A percentile compares a stretch with the other conserved stretches of the same genome.
Conservation (phyloP, 179 eudicot species). For the Heliamphora pulchella region DNA sequence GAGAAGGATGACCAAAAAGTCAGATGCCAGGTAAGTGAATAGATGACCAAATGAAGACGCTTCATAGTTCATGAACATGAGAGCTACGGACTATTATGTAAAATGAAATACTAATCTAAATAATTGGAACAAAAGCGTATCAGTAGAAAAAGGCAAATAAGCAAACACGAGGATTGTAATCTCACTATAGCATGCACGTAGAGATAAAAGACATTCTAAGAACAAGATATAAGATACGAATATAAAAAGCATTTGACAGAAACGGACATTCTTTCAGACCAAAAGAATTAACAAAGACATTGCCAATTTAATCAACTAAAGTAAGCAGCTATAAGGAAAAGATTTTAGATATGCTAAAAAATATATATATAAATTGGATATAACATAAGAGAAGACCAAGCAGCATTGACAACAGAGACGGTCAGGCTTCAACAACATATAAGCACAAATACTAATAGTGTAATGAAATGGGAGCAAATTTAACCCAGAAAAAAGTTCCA, state of each 20-base stretch:
- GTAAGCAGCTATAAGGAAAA: not conserved
- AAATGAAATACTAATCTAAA: constrained; percentile 4
- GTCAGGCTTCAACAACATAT: not conserved
- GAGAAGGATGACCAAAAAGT: not conserved
- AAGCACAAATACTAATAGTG: not conserved
- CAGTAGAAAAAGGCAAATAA: not conserved
- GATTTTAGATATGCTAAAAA: not conserved
- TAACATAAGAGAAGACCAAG: not conserved
- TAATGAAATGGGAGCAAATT: not conserved
- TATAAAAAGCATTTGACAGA: not conserved
- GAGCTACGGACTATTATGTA: not conserved
- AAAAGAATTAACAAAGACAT: not conserved
- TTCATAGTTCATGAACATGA: constrained; percentile 7
- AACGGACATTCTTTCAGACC: not conserved
- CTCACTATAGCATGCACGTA: not conserved
- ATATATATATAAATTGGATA: not conserved
- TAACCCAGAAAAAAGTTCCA: not conserved
- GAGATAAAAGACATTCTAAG: not conserved
- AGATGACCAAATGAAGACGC: not conserved
- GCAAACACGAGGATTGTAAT: not conserved
- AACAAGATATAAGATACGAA: not conserved
- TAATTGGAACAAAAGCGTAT: not conserved
- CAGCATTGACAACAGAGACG: not conserved
- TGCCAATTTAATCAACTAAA: not conserved
- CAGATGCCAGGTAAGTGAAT: constrained; percentile 5